These are phyloP conservation scores for Chrysosporium keratinophilum DNA, from an alignment of 2,329 filamentous ascomycete genomes.

Conservation along the genomic window DNA sequence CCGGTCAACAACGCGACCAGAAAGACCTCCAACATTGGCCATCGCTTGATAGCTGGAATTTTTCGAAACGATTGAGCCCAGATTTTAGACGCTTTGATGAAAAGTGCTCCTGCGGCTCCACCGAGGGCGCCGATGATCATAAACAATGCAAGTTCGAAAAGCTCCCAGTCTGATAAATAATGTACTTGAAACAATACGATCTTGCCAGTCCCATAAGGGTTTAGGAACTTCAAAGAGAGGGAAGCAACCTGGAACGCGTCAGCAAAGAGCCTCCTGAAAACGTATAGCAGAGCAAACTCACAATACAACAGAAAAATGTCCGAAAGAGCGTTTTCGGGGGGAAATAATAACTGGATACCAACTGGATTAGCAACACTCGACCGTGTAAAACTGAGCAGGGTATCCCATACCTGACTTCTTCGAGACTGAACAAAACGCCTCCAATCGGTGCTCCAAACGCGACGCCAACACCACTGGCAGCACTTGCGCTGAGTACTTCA, in stretches of 20 bases:
- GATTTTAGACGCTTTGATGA: conserved; percentile 86
- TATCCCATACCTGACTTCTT: conserved; percentile 59
- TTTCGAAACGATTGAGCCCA: conserved; percentile 87
- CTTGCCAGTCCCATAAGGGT: conserved; percentile 91
- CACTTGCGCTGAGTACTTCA: conserved; percentile 83
- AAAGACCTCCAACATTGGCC: conserved; percentile 77
- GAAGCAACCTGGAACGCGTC: conserved; percentile 48
- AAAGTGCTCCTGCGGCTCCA: conserved; percentile 74
- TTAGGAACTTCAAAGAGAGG: conserved; percentile 82
- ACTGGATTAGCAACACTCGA: conserved; percentile 7
- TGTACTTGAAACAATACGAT: conserved; percentile 94
- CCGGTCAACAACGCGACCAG: conserved; percentile 79
- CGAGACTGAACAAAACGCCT: conserved; percentile 85
- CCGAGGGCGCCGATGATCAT: conserved; percentile 77
- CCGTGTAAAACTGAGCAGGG: background rate
- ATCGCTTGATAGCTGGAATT: conserved; percentile 66
- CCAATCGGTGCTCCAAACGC: conserved; percentile 91
- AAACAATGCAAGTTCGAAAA: conserved; percentile 80
- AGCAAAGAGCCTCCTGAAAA: background rate
- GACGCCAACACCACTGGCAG: conserved; percentile 83
- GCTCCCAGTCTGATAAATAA: conserved; percentile 83
- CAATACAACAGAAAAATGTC: conserved; percentile 97
- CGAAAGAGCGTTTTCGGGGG: conserved; percentile 93
- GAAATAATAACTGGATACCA: conserved; percentile 66
- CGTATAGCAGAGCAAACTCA: conserved; percentile 25